phyloP scores from a whole-genome alignment of 1,139 yeast genomes.

The Lodderomyces beijingensis region DNA sequence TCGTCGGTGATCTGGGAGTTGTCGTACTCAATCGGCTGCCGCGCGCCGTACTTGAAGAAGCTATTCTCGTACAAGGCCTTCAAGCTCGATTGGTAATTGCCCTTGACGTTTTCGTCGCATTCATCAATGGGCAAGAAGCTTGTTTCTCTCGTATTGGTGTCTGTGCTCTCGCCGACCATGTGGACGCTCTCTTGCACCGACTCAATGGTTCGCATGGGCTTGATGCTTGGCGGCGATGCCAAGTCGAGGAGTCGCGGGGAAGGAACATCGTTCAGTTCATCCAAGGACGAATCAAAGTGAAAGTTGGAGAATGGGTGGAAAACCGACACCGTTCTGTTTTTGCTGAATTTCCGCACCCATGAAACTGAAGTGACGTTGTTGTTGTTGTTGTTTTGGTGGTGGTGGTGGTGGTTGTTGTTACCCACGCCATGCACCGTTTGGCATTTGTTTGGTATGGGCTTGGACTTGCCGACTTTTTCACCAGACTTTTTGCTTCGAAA shows the following conservation, averaged over 20 bases:
- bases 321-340: background rate
- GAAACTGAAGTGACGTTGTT: no score
- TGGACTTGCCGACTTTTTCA: background rate
- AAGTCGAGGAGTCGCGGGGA: conserved; percentile 4
- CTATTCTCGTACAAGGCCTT: conserved; percentile 10
- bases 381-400: background rate
- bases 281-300: background rate
- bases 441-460: background rate
- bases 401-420: background rate
- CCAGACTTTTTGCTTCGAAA: background rate
- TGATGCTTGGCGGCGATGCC: conserved; percentile 7
- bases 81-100: conserved; percentile 1
- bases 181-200: conserved; percentile 2
- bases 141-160: conserved; percentile 2
- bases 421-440: background rate
- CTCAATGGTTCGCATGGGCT: conserved; percentile 10
- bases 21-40: conserved; percentile 10
- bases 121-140: background rate
- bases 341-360: background rate
- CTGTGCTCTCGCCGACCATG: background rate
- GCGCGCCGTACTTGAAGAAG: conserved; percentile 9
- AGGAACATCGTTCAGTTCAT: background rate
- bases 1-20: conserved; percentile 12
- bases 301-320: background rate
- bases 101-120: background rate